A percentile compares a stretch with the other conserved stretches of the same genome.
These are phyloP conservation scores for Acanthamoeba triangularis DNA, from an alignment of 208 protist species.

Conservation along the genomic window DNA sequence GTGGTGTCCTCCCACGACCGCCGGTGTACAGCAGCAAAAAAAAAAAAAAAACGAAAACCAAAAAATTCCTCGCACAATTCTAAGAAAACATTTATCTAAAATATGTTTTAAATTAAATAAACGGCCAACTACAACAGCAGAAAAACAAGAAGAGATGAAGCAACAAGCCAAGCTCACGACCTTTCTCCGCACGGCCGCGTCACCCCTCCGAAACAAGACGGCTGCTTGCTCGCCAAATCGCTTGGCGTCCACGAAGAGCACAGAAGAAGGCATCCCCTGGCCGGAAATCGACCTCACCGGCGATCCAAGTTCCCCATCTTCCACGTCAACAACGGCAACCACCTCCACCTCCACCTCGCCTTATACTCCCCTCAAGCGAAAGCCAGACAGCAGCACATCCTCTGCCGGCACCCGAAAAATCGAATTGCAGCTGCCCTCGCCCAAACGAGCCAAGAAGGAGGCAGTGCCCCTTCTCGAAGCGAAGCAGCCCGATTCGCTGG, in stretches of 20 bases:
- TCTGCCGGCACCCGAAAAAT: neutral
- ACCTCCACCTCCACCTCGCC: neutral
- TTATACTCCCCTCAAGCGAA: neutral
- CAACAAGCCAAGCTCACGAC: neutral
- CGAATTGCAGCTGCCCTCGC: neutral
- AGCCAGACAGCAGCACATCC: neutral
- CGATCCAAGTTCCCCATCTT: neutral
- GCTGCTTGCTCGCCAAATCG: neutral
- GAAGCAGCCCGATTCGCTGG: neutral
- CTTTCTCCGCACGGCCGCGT: neutral
- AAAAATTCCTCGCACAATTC: neutral
- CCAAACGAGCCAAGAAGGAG: neutral
- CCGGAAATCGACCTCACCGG: conserved; percentile 21
- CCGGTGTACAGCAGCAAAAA: neutral
- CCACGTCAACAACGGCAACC: neutral
- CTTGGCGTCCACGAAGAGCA: neutral
- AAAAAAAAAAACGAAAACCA: neutral
- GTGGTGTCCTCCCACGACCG: neutral
- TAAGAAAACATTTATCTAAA: neutral
- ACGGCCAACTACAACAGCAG: neutral
- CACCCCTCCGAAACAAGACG: neutral
- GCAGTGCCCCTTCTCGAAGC: neutral
- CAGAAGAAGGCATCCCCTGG: neutral
- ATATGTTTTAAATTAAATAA: neutral
- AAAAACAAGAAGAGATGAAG: neutral